These are phyloP conservation scores for Encephalitozoon romaleae DNA, from an alignment of 371 early-diverging fungal species.

Conservation along the genomic window DNA sequence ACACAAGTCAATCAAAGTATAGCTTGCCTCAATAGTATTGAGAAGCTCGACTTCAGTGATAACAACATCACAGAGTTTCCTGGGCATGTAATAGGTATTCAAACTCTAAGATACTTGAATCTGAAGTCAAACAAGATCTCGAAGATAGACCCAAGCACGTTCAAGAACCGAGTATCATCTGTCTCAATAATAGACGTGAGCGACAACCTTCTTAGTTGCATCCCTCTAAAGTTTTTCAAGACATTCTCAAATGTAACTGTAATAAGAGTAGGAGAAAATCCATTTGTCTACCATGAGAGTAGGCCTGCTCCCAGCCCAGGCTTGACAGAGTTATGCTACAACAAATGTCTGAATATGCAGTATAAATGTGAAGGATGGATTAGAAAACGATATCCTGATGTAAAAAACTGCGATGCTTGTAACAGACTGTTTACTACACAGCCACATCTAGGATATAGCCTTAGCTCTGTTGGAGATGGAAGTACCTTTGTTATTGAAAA, in stretches of 20 bases:
- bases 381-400: constrained; percentile 22
- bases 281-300: constrained; percentile 37
- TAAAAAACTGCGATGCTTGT: constrained; percentile 56
- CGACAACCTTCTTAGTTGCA: constrained; percentile 35
- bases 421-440: constrained; percentile 43
- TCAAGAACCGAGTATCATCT: neutral
- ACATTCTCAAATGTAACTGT: constrained; percentile 46
- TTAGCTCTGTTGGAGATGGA: constrained; percentile 37
- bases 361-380: constrained; percentile 37
- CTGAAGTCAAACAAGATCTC: constrained; percentile 54
- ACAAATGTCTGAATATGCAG: constrained; percentile 32
- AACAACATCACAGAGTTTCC: constrained; percentile 56
- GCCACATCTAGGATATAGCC: constrained; percentile 37
- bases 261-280: constrained; percentile 50
- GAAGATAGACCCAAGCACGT: constrained; percentile 34
- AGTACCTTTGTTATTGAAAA: constrained; percentile 46
- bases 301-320: constrained; percentile 18
- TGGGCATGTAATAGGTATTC: constrained; percentile 32
- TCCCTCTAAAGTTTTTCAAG: constrained; percentile 59
- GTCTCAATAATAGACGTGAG: constrained; percentile 55
- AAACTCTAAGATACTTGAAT: constrained; percentile 55
- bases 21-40: constrained; percentile 44
- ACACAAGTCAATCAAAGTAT: constrained; percentile 40
- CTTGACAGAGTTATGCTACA: constrained; percentile 50
- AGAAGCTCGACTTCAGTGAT: constrained; percentile 61